Base-by-base conservation (phyloP, 2,329 filamentous ascomycete species). In the Ascochyta clinopodiicola region DNA sequence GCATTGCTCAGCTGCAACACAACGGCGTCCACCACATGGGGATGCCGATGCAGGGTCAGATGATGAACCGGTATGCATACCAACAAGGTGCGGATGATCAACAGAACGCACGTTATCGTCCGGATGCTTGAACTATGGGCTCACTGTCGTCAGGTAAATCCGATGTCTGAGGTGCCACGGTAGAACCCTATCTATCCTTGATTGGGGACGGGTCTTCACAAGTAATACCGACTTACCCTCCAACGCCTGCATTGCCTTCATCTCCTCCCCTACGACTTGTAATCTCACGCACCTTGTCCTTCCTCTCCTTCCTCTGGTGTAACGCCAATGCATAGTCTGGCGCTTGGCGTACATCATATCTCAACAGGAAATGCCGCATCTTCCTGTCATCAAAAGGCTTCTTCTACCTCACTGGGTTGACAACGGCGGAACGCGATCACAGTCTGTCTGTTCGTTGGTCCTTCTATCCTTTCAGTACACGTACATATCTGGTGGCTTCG, bases 1-100 rank as follows among this genome's bases (percentile, higher is more conserved):
- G 79, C 39, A 81, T 82, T 70, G 77, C 75, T n/a, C 72, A 73
- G 51, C 61, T 77, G 56, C 73, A 72, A 57, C 74, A 72, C 10
- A 78, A 77, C 45, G 75, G 75, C 32, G 73, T 77, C 42, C 75
- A 69, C 48, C 75, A 68, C 44, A 76, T 77, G 74, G 64, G 67
- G 22, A 75, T 77, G 72, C 70, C 70, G 17, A 75, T 76, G 73
- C 66, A 65, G 36, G 69, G 68, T 51, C 70, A 72, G 57, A 73
- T 75, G 72, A 72, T 72, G 69, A 72, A 73, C 61, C 71, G 71
- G 71, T 74, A 71, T 64, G 71, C 71, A 66, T 69, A 64, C 53
- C 67, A 67, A 63, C 50, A 57, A 40, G 64, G 64, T 63, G 62
- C 61, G 51, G 63, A 60, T 52, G 60, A 69, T 54, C 62, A 66